Conservation (phyloP, 2,329 filamentous ascomycete species). For the Penicillium carneum region DNA sequence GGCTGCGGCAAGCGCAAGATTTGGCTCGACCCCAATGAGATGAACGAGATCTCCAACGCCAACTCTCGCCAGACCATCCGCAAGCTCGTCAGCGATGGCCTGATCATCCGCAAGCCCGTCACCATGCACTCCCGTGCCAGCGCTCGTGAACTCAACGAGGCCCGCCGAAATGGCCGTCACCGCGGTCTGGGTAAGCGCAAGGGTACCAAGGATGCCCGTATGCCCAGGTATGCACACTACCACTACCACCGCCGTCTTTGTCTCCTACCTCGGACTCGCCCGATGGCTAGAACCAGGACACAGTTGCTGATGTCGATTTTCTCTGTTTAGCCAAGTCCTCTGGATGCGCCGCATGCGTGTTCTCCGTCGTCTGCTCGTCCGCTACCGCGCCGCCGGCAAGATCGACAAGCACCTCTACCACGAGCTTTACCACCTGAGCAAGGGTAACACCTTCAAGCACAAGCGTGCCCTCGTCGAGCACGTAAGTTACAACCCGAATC, state of each 20-base stretch:
- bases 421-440: constrained; percentile 99
- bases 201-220: constrained; percentile 99
- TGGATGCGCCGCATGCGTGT: constrained; percentile 99
- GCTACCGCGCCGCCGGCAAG: constrained; percentile 99
- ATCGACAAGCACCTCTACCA: constrained; percentile 99
- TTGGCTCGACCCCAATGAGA: constrained; percentile 99
- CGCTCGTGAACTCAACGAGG: constrained; percentile 91
- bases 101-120: constrained; percentile 99
- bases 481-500: constrained; percentile 67
- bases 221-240: constrained; percentile 78
- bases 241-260: neutral
- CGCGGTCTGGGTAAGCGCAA: constrained; percentile 99
- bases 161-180: constrained; percentile 94
- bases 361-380: constrained; percentile 97
- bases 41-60: constrained; percentile 99
- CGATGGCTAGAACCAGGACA: neutral
- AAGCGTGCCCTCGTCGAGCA: constrained; percentile 99
- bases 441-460: constrained; percentile 99
- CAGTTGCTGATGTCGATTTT: constrained; percentile 33
- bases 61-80: constrained; percentile 99
- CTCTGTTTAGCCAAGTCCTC: constrained; percentile 78
- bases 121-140: constrained; percentile 99
- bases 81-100: constrained; percentile 99
- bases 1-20: constrained; percentile 99
- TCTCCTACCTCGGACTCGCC: neutral